Evolutionary conservation across 2,329 filamentous ascomycete genomes (phyloP).

Genomic region (Pleoardoris graminearum): DNA sequence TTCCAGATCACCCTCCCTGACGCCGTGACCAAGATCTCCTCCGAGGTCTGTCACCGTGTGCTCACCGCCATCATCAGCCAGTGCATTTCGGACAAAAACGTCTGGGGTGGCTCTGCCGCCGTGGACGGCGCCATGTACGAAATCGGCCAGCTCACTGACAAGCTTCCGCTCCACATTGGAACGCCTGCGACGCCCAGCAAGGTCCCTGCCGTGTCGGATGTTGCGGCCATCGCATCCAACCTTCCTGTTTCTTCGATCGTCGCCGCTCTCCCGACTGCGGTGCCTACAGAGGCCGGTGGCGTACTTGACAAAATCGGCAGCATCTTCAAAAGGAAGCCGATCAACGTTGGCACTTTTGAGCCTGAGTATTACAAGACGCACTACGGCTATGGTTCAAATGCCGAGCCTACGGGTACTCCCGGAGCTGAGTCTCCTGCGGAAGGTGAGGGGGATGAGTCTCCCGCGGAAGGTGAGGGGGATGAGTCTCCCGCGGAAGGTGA

Average conservation of each 20-base stretch:
- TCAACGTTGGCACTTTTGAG: conserved; percentile 2
- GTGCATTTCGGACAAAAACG: conserved; percentile 2
- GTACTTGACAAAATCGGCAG: background rate
- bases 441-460: too few species aligned
- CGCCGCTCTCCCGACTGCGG: background rate
- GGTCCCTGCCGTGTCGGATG: background rate
- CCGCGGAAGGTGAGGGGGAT: background rate
- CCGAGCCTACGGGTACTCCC: background rate
- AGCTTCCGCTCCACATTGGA: background rate
- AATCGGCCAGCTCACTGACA: background rate
- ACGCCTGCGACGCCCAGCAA: background rate
- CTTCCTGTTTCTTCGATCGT: background rate
- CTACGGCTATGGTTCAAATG: background rate
- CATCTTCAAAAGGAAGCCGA: conserved; percentile 1
- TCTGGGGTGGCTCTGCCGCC: conserved; percentile 3
- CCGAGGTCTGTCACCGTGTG: conserved; percentile 4
- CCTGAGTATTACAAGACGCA: conserved; percentile 1
- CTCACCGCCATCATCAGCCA: conserved; percentile 5
- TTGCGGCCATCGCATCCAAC: background rate
- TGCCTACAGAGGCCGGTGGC: background rate
- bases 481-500: background rate
- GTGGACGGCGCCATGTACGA: conserved; percentile 1
- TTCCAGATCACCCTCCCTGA: conserved; percentile 3
- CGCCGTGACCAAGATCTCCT: conserved; percentile 2
- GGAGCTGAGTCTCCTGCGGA: background rate